These are phyloP conservation scores for Fusarium drepaniforme DNA, from an alignment of 2,329 filamentous ascomycete genomes.

Conservation along the genomic window DNA sequence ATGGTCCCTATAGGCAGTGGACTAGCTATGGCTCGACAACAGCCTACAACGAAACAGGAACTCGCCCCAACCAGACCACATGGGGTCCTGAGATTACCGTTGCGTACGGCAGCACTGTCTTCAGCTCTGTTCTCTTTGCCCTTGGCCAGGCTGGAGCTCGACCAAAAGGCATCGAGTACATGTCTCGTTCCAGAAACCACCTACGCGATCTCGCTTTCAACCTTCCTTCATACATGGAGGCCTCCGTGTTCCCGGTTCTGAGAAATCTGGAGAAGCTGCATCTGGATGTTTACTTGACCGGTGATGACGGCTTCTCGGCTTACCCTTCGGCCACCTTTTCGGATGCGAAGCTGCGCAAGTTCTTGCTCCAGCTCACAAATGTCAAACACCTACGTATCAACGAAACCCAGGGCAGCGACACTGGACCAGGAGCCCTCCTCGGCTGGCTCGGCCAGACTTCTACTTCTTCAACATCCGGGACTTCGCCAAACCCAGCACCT, in stretches of 20 bases:
- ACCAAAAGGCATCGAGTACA: slow-evolving; percentile 61
- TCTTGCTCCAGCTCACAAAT: slow-evolving; percentile 48
- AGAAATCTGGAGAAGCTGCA: slow-evolving; percentile 59
- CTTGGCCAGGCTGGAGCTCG: slow-evolving; percentile 54
- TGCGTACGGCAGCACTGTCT: slow-evolving; percentile 50
- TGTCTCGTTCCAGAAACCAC: slow-evolving; percentile 50
- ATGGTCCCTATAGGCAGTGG: slow-evolving; percentile 60
- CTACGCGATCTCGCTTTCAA: slow-evolving; percentile 60
- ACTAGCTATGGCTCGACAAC: slow-evolving; percentile 65
- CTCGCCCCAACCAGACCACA: slow-evolving; percentile 22
- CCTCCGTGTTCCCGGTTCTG: slow-evolving; percentile 56
- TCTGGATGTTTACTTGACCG: slow-evolving; percentile 42
- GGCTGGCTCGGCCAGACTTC: slow-evolving; percentile 51
- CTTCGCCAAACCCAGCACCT: slow-evolving; percentile 7
- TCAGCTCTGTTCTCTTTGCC: slow-evolving; percentile 56
- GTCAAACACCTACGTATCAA: slow-evolving; percentile 68
- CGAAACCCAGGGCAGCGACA: slow-evolving; percentile 12
- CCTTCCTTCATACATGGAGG: slow-evolving; percentile 55
- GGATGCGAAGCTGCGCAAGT: slow-evolving; percentile 38
- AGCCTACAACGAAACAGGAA: slow-evolving; percentile 50
- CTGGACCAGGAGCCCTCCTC: slow-evolving; percentile 48
- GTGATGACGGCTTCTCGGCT: slow-evolving; percentile 14
- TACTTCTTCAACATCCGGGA: neutral
- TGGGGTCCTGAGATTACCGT: slow-evolving; percentile 9
- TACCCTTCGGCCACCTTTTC: neutral